Conservation (phyloP, 2,329 filamentous ascomycete species). For the Aureobasidium uvarum region DNA sequence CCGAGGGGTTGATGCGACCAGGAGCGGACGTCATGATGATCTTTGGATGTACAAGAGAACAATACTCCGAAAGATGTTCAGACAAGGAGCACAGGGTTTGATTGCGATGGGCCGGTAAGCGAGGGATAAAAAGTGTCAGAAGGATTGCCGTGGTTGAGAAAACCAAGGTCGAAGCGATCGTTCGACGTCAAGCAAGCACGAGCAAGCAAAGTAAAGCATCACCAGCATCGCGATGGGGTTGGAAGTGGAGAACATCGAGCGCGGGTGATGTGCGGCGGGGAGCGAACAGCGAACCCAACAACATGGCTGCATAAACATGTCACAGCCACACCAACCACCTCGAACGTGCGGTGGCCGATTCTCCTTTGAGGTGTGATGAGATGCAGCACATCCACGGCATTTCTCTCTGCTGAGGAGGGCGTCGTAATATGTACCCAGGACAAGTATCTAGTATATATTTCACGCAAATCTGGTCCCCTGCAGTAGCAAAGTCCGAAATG, state of each 20-base stretch:
- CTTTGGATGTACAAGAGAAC: background rate
- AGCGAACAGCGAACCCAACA: background rate
- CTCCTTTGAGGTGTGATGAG: conserved; percentile 15
- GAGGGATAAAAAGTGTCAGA: background rate
- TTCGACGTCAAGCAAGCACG: conserved; percentile 21
- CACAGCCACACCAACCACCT: conserved; percentile 26
- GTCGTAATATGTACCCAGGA: conserved; percentile 9
- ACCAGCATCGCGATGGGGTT: conserved; percentile 3
- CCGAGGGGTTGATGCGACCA: conserved; percentile 34
- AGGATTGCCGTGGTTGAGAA: background rate
- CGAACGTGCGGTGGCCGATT: conserved; percentile 6
- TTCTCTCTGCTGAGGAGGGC: background rate
- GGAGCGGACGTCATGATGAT: conserved; percentile 23
- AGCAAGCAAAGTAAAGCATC: conserved; percentile 20
- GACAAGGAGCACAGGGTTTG: conserved; percentile 9
- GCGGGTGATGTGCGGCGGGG: conserved; percentile 15
- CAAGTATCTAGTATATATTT: background rate
- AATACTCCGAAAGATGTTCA: background rate
- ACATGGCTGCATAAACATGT: conserved; percentile 14
- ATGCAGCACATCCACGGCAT: conserved; percentile 18
- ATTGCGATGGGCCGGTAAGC: conserved; percentile 7
- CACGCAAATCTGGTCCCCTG: conserved; percentile 5
- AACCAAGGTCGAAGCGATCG: conserved; percentile 13
- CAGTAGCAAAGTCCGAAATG: conserved; percentile 15
- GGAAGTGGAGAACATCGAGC: conserved; percentile 15